Evolutionary conservation across 2,329 filamentous ascomycete genomes (phyloP), one percentile per base, ranked within the genome.

Genomic region (Teratosphaeria viscida): DNA sequence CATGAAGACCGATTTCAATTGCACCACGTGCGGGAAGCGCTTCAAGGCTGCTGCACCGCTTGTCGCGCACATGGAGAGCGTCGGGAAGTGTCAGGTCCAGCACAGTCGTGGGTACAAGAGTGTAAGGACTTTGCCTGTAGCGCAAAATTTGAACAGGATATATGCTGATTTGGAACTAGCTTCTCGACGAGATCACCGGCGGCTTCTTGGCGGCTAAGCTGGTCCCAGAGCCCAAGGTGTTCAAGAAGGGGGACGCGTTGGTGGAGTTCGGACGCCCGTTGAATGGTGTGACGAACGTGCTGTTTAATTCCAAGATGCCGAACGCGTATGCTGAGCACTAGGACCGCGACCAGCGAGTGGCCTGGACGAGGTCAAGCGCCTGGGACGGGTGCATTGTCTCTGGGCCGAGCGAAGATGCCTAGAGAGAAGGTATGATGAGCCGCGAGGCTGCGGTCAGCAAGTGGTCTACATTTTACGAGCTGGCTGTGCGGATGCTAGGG

Each of bases 31-130:
- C 66, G 62, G 72, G 26, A 77, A 76, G 62, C 63, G 70, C 54
- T 78, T 76, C 71, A 66, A 70, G n/a, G 71, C 63, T 2, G 65
- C 67, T 39, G 71, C 72, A 0, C 68, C 72, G 1, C 67, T 78
- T 10, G 70, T 78, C 32, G 59, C 67, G 1, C 77, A 79, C 65
- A 75, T 72, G 63, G 76, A 78, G 66, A 63, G 66, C 14, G 67
- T 66, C 6, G 74, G 71, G 57, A 65, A 65, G 3, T 71, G 69
- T 55, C 52, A 57, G 34, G 70, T 78, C 62, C 71, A 71, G 62
- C 69, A 73, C 57, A 68, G 70, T 1, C 66, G 68, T 1, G 62
- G 74, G 53, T 77, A 69, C 60, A 64, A 60, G 35, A 64, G 69
- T 54, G 72, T 66, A 61, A 53, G 63, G 62, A 2, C 26, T 39